A percentile compares a stretch with the other conserved stretches of the same genome.
phyloP scores from a whole-genome alignment of 108 stramenopile species.

The Nitzschia inconspicua region DNA sequence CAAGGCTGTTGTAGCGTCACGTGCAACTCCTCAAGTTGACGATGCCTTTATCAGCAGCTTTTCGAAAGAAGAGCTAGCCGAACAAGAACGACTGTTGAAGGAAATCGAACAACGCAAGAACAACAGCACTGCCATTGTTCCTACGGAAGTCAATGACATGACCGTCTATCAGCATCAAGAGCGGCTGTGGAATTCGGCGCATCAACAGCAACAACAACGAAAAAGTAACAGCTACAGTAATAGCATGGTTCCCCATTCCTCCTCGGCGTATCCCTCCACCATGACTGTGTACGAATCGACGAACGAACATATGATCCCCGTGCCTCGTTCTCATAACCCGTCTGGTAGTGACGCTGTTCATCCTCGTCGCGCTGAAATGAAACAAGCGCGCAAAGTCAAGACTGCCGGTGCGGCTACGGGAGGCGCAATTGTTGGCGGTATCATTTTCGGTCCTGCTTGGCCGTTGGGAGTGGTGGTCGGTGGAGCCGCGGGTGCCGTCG shows the following conservation, averaged over 20 bases:
- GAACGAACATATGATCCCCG: slow-evolving; percentile 1
- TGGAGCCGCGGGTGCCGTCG: slow-evolving; percentile 21
- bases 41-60: neutral
- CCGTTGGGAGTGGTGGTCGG: slow-evolving; percentile 25
- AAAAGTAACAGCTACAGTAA: neutral
- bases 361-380: slow-evolving; percentile 13
- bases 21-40: neutral
- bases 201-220: neutral
- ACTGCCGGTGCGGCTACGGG: slow-evolving; percentile 13
- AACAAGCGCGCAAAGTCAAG: slow-evolving; percentile 12
- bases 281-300: too few species aligned
- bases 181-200: neutral
- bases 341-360: slow-evolving; percentile 21
- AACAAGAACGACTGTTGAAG: slow-evolving; percentile 2
- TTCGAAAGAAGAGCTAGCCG: neutral
- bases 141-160: too few species aligned
- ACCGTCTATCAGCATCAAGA: neutral
- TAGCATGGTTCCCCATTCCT: neutral
- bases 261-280: neutral
- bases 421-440: slow-evolving; percentile 20
- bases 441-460: slow-evolving; percentile 20
- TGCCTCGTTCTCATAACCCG: slow-evolving; percentile 18
- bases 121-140: too few species aligned
- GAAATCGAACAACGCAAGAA: neutral
- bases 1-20: neutral